Percentiles rank a stretch among this genome's conserved stretches.
These are phyloP conservation scores for Penicillium occitanis DNA, from an alignment of 2,329 filamentous ascomycete genomes.

Conservation along the genomic window DNA sequence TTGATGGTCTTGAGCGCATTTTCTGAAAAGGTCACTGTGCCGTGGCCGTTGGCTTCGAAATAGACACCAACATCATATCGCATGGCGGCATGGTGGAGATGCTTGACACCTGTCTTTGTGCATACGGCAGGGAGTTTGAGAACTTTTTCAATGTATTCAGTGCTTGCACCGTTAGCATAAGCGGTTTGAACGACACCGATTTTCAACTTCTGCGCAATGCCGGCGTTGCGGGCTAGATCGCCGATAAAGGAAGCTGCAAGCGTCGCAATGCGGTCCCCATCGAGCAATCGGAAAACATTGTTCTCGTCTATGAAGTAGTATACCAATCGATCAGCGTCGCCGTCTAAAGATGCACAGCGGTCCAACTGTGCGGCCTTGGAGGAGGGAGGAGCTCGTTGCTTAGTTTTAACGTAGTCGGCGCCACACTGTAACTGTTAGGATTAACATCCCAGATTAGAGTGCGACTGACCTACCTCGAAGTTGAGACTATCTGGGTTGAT, in stretches of 20 bases:
- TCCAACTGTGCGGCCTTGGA: constrained; percentile 74
- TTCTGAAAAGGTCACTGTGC: constrained; percentile 90
- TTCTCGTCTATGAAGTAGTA: constrained; percentile 90
- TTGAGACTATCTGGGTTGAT: constrained; percentile 87
- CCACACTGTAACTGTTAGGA: constrained; percentile 63
- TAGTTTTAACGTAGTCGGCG: constrained; percentile 96
- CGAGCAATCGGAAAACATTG: constrained; percentile 83
- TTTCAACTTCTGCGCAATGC: constrained; percentile 74
- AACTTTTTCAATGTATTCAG: constrained; percentile 84
- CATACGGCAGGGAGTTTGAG: constrained; percentile 86
- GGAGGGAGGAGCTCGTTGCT: constrained; percentile 81
- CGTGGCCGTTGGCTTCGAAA: constrained; percentile 98
- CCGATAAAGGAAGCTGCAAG: constrained; percentile 91
- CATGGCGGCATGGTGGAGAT: constrained; percentile 93
- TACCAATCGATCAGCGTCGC: constrained; percentile 91
- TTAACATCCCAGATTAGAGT: neutral
- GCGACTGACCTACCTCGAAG: constrained; percentile 63
- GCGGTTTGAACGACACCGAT: constrained; percentile 96
- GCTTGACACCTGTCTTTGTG: constrained; percentile 94
- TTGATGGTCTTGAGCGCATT: constrained; percentile 77
- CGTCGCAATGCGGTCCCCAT: constrained; percentile 94
- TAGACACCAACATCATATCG: constrained; percentile 96
- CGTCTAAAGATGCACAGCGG: constrained; percentile 87
- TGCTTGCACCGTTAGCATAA: constrained; percentile 94
- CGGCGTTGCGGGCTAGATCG: constrained; percentile 77